These are phyloP conservation scores for Rauvolfia tetraphylla DNA, from an alignment of 257 asterid species.

Conservation along the genomic window DNA sequence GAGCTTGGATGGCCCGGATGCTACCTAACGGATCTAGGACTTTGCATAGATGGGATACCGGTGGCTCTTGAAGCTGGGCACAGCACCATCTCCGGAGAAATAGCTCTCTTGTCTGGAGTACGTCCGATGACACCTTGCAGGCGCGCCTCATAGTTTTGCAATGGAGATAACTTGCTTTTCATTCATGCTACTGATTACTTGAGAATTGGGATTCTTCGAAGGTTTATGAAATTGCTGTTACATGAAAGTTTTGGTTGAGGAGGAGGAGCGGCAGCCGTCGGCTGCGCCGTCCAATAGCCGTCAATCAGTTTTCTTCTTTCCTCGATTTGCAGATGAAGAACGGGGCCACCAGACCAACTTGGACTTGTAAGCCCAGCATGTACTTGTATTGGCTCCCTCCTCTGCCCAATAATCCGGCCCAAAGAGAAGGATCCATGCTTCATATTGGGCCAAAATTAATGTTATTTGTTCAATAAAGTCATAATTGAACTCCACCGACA, in stretches of 20 bases:
- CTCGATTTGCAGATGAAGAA: not conserved
- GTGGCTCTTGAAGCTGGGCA: not conserved
- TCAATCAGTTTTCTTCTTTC: not conserved
- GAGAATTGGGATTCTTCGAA: not conserved
- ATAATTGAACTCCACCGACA: too few relatives aligned
- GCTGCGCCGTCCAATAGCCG: not conserved
- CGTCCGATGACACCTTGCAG: slow-evolving; percentile 16
- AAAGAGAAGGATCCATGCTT: not conserved
- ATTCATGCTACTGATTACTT: not conserved
- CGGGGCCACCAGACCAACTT: not conserved
- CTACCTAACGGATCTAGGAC: not conserved
- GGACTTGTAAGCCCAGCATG: not conserved
- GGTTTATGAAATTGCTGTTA: not conserved
- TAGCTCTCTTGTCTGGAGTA: not conserved
- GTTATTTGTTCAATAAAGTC: too few relatives aligned
- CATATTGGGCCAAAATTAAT: too few relatives aligned
- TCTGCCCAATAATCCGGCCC: not conserved
- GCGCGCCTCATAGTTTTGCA: slow-evolving; percentile 8
- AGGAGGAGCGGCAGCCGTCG: slow-evolving; percentile 3
- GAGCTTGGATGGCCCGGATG: not conserved
- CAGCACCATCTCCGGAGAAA: not conserved
- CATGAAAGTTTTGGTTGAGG: not conserved
- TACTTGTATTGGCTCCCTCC: not conserved
- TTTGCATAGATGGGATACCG: not conserved
- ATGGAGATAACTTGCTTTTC: not conserved